Evolutionary conservation across 805 yeast species (phyloP), one percentile per base, ranked within the genome.

Genomic region (Starmerella tilneyi): DNA sequence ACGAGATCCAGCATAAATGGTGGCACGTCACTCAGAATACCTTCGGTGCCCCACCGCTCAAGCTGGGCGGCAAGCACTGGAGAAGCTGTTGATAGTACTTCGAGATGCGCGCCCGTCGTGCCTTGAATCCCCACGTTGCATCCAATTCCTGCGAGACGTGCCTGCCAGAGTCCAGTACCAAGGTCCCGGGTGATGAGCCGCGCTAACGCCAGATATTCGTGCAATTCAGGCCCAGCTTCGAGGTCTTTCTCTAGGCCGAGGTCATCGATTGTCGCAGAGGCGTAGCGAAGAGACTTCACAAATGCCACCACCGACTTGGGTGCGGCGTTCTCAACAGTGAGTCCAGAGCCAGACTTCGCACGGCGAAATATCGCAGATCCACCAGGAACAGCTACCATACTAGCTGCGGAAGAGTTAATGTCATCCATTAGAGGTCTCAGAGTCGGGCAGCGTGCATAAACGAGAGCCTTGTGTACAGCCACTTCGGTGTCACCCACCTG

Each of bases 361-460:
- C n/a, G n/a, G 7, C 13, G 27, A 31, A 41, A 44, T 9, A 47
- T 24, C 2, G 46, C 24, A 2, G 53, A 49, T 9, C 50, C 50
- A 2, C 53, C 42, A 2, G 54, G 54, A 5, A 39, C 46, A 0
- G 48, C 50, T 2, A 47, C 44, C 9, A 43, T 15, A 13, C 22
- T 19, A 15, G 13, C n/a, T n/a, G 22, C 13, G 16, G 4, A 5
- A 15, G 15, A n/a, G 16, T 13, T 15, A 19, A 16, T 13, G 16
- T 22, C 34, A 3, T n/a, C n/a, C n/a, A 46, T n/a, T 6, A 50
- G 34, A 5, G 37, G 35, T 17, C 41, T 36, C 4, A 55, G 34
- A 1, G 46, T 35, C 5, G 58, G 56, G 41, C 56, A 53, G 9
- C 58, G 43, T 12, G 52, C 57, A 11, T 37, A 43, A 12, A 55